Evolutionary conservation across 768 basidiomycete species (phyloP), one percentile per base, ranked within the genome.

Genomic region (Crepidotus variabilis): DNA sequence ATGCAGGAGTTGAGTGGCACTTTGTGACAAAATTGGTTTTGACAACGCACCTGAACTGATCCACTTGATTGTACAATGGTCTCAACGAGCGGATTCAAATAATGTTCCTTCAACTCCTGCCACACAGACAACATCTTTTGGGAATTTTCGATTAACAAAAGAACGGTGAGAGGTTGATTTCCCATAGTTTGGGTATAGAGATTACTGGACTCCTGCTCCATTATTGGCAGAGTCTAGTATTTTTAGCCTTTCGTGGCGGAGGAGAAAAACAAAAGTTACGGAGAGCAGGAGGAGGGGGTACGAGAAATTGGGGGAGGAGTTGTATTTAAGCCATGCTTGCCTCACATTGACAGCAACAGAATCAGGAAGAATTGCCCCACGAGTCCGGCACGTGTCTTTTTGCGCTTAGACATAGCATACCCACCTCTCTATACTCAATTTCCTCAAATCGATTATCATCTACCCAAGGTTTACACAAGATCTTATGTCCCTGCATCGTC

Each of bases 101-200:
- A 78, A 21, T 71, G 74, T 63, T 78, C 74, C 58, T 75, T 70
- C 33, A 84, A 76, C 66, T 79, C 73, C 60, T 72, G 61, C 83
- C 83, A 85, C 21, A 74, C 68, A 6, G 58, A 18, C 22, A 68
- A 65, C 72, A 82, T 78, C 1, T 67, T 65, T 33, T 71, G 69
- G 0, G 83, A 84, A 61, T 84, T 84, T 69, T 85, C 83, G 59
- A 84, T 74, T 57, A 85, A 71, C 57, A 84, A 62, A 51, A 83
- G 72, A n/a, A 75, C 70, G 34, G 69, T 71, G 24, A 75, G 63
- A 16, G 71, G 69, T 59, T 74, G 72, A 57, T 70, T 63, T 14
- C 68, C 65, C 11, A 60, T 56, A 36, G 63, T 28, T 33, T 67
- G 56, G 47, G 57, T 64, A 60, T 65, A 63, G 36, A 65, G 57